phyloP scores from a whole-genome alignment of 441 rosid genomes.

The Bruguiera hainesii region DNA sequence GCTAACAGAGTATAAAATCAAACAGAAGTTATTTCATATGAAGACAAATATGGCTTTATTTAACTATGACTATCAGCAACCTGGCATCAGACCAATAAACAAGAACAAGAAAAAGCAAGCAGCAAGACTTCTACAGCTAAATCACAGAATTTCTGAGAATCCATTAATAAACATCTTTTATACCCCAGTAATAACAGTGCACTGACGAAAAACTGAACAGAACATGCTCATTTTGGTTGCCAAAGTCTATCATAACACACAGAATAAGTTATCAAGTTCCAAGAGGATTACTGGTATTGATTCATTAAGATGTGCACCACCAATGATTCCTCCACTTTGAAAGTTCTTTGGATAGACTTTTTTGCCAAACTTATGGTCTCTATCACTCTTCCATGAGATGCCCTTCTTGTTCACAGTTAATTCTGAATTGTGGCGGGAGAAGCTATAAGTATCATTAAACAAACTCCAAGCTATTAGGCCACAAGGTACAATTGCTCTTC shows the following conservation, averaged over 20 bases:
- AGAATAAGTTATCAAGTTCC: neutral
- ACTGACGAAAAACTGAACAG: too few relatives aligned
- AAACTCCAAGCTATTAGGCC: slow-evolving; percentile 98
- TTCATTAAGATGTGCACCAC: slow-evolving; percentile 46
- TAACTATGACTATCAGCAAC: neutral
- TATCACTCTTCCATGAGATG: slow-evolving; percentile 92
- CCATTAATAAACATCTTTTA: too few relatives aligned
- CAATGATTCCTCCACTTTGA: slow-evolving; percentile 50
- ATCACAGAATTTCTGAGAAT: neutral
- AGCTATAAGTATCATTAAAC: slow-evolving; percentile 79
- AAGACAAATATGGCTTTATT: too few relatives aligned
- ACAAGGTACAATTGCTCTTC: slow-evolving; percentile 66
- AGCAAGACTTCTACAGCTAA: neutral
- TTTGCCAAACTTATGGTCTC: slow-evolving; percentile 73
- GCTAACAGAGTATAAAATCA: too few relatives aligned
- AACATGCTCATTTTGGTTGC: neutral
- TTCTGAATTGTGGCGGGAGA: slow-evolving; percentile 39
- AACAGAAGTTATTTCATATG: too few relatives aligned
- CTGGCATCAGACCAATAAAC: neutral
- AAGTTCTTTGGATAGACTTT: slow-evolving; percentile 66
- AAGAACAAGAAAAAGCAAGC: neutral
- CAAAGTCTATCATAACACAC: neutral
- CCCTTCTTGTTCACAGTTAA: slow-evolving; percentile 56
- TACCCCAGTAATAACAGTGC: too few relatives aligned
- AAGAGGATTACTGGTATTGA: slow-evolving; percentile 47